Conservation (phyloP, 768 basidiomycete genomes). For the Tephrocybe sp. region DNA sequence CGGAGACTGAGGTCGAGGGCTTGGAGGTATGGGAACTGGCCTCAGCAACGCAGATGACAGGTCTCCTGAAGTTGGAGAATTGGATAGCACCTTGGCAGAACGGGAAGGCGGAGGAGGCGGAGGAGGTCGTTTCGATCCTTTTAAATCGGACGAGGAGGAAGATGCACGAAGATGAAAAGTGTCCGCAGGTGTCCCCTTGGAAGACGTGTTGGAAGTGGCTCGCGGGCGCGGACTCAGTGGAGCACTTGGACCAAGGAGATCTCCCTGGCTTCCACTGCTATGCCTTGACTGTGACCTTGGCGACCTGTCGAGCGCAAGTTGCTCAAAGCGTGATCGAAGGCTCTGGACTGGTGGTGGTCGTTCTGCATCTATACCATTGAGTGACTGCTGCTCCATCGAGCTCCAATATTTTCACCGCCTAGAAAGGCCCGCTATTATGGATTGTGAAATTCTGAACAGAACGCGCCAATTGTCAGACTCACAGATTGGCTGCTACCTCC, state of each 20-base stretch:
- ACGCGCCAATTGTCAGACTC: too few species aligned
- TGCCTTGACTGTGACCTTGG: slow-evolving; percentile 4
- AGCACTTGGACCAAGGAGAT: slow-evolving; percentile 19
- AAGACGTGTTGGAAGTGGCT: slow-evolving; percentile 32
- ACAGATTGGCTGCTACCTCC: too few species aligned
- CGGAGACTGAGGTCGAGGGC: slow-evolving; percentile 15
- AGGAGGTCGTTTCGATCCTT: slow-evolving; percentile 49
- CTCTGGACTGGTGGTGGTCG: slow-evolving; percentile 67
- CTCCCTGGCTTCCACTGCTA: slow-evolving; percentile 11
- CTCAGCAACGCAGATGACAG: slow-evolving; percentile 50
- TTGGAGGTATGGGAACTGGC: slow-evolving; percentile 44
- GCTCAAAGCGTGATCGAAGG: slow-evolving; percentile 71
- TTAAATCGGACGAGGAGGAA: slow-evolving; percentile 57
- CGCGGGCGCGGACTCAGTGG: slow-evolving; percentile 42
- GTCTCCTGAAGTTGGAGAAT: slow-evolving; percentile 41
- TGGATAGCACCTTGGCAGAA: slow-evolving; percentile 27
- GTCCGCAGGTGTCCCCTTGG: slow-evolving; percentile 22
- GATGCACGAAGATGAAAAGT: slow-evolving; percentile 41
- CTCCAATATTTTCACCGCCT: not conserved
- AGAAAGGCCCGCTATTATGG: not conserved
- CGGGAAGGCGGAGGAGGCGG: slow-evolving; percentile 59
- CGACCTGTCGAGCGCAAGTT: slow-evolving; percentile 42
- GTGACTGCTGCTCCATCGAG: slow-evolving; percentile 3
- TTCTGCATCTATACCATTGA: slow-evolving; percentile 47
- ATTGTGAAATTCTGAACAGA: not conserved